Evolutionary conservation across 2,329 filamentous ascomycete species (phyloP).

Genomic region (Colletotrichum limetticola): DNA sequence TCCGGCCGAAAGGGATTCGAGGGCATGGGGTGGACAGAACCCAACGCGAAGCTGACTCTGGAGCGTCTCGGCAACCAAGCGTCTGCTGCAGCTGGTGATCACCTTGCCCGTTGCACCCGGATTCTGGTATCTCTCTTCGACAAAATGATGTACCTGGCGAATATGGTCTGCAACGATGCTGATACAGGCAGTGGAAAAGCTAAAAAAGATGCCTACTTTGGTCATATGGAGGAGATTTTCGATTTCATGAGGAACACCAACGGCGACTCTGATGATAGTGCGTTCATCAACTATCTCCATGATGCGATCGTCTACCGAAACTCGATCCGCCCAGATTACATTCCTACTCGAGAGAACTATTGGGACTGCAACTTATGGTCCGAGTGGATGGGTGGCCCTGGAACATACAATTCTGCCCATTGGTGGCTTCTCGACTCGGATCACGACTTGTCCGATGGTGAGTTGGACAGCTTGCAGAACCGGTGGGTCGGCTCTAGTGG

Average conservation of each 20-base stretch:
- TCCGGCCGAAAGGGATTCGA: not conserved
- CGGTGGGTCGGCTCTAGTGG: not conserved
- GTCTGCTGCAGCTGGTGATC: not conserved
- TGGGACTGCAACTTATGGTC: conserved; percentile 18
- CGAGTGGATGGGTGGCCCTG: not conserved
- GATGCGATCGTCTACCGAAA: conserved; percentile 8
- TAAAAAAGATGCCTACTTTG: conserved; percentile 25
- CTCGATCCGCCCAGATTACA: not conserved
- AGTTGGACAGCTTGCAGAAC: not conserved
- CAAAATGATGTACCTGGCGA: conserved; percentile 35
- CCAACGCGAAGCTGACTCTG: not conserved
- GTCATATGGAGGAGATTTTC: conserved; percentile 28
- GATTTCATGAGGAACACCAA: not conserved
- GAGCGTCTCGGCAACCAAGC: not conserved
- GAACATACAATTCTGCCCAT: not conserved
- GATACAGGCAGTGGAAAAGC: not conserved
- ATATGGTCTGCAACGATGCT: not conserved
- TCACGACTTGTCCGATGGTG: not conserved
- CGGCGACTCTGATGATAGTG: not conserved
- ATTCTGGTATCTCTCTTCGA: conserved; percentile 37
- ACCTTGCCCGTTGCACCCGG: conserved; percentile 9
- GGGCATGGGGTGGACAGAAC: not conserved
- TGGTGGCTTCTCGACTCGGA: conserved; percentile 12
- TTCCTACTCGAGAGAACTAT: not conserved
- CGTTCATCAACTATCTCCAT: not conserved